Evolutionary conservation across 495 filamentous ascomycete species (phyloP), one percentile per base, ranked within the genome.

Genomic region (Astrothelium subdiscretum): DNA sequence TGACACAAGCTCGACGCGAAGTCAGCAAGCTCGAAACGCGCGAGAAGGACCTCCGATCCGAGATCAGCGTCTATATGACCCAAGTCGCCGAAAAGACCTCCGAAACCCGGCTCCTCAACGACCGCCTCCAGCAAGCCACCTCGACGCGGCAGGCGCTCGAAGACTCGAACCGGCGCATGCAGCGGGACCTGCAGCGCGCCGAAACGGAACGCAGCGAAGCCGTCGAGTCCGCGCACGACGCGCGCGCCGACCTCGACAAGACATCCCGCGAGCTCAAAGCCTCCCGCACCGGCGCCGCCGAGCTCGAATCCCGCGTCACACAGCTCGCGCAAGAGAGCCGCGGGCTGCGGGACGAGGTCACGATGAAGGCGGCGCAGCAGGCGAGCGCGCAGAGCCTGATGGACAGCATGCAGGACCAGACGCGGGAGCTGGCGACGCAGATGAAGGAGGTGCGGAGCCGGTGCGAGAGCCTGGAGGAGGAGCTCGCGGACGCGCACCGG

Each of bases 361-460:
- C 90, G 66, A 76, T 96, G 32, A 95, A 90, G 77, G 83, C 83
- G 0, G 86, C 85, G n/a, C 91, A 96, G 72, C 87, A 92, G 67
- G 82, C 82, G 31, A 92, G 82, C 67, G 90, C 90, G 0, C 91
- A 97, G 73, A 87, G 83, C 63, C 71, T 96, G 51, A 86, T 97
- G 73, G 84, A 84, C 62, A 95, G 88, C 68, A 91, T 96, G 91
- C 89, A 91, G 60, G 90, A 96, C 68, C 91, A 98, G 73, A 86
- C 85, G 1, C 78, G 86, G 2, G 94, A 98, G 73, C 78, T 97
- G 67, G 84, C 85, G n/a, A 87, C 88, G 75, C 95, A 96, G 74
- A 87, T 96, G 80, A 92, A 91, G 75, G 94, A 98, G 72, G 86
- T 88, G 2, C 84, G 87, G 58, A 83, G 85, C 40, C 87, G 90